Base-by-base conservation (phyloP, 2,329 filamentous ascomycete genomes). In the Penicillium sp. region DNA sequence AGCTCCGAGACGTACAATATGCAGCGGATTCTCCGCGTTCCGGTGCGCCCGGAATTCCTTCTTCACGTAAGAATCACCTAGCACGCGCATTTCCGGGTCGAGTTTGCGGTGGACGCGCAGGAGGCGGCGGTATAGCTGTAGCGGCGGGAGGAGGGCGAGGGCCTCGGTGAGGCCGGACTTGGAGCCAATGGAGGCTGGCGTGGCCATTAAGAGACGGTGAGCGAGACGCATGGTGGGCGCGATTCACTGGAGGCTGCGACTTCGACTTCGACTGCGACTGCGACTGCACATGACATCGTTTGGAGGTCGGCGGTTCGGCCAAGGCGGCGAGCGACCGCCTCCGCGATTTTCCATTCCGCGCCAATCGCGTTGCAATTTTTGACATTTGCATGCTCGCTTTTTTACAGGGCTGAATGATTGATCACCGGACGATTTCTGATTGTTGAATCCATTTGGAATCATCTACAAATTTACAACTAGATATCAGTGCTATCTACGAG, bases 1-100 rank as follows among this genome's bases (percentile, higher is more conserved):
- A 45, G 43, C n/a, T 7, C 7, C 33, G 26, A 15, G 26, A 26
- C 84, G 56, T 79, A 95, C 91, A 74, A 99, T 84, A 68, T 97
- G 93, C 21, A 90, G 84, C 0, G 94, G 92, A 66, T 97, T 97
- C 54, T 97, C 93, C 42, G 95, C 84, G 27, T 85, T 81, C 54
- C 82, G 83, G 68, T 97, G 94, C 1, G 89, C 88, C 54, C 90
- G 83, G 63, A 97, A 99, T 76, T 99, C 94, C 39, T 85, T 84
- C 76, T 95, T 97, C 70, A 97, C 80, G 73, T 97, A 99, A 70
- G 91, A 85, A 68, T 99, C 94, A 4, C 94, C 94, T 7, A 99
- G 76, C 4, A 96, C 51, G 29, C 94, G 85, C 85, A 84, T 80
- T 59, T 96, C 88, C 1, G 74, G 63, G 0, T 87, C 85, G 8